Percentiles rank a stretch among this genome's conserved stretches.
Evolutionary conservation across 2,329 filamentous ascomycete genomes (phyloP).

Genomic region (Mariannaea elegans): DNA sequence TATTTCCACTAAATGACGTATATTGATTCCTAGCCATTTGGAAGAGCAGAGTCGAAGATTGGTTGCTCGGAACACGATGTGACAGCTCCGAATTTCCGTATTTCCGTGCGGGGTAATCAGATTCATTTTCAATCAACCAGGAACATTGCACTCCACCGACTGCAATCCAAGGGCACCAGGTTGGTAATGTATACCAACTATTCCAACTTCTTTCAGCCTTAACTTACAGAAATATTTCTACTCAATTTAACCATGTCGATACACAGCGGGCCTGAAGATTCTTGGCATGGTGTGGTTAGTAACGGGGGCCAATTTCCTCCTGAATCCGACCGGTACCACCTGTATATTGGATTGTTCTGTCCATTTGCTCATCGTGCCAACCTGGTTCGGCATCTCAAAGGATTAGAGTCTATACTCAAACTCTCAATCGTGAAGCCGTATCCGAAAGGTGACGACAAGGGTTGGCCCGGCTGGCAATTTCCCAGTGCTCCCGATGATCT

Average conservation of each 20-base stretch:
- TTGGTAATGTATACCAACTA: no score
- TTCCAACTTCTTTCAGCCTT: no score
- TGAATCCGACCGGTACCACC: constrained; percentile 66
- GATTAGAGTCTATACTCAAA: constrained; percentile 73
- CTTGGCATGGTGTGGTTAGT: constrained; percentile 37
- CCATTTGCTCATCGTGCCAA: constrained; percentile 77
- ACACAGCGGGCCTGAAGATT: constrained; percentile 32
- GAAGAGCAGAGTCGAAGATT: no score
- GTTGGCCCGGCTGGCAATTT: constrained; percentile 72
- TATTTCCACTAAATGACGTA: no score
- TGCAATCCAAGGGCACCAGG: no score
- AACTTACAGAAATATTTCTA: no score
- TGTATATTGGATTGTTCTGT: constrained; percentile 69
- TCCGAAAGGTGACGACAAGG: constrained; percentile 70
- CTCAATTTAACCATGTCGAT: constrained; percentile 23
- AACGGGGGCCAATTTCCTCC: constrained; percentile 58
- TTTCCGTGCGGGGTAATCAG: constrained; percentile 22
- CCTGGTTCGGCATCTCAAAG: constrained; percentile 77
- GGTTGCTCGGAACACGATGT: no score
- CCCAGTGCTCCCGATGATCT: constrained; percentile 56
- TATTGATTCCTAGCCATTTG: no score
- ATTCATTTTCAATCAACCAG: not conserved
- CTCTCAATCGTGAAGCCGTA: constrained; percentile 71
- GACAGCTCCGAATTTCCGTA: no score
- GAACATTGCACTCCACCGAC: not conserved